Evolutionary conservation across 306 rosid species (phyloP).

Genomic region (Argentina anserina): DNA sequence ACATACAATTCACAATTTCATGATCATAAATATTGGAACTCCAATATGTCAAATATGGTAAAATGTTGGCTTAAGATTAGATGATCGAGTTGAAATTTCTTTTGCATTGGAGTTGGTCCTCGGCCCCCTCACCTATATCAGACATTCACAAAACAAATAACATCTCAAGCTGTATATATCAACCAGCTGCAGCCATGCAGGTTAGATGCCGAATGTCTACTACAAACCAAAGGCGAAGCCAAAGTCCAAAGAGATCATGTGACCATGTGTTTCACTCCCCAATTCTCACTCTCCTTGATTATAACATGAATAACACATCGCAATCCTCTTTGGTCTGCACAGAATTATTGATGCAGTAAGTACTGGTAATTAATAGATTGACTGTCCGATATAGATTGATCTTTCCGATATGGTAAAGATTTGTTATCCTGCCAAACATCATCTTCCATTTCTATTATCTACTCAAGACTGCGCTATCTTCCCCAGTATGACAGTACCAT

Average conservation of each 20-base stretch:
- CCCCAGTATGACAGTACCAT: background rate
- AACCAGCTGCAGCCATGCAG: too few relatives aligned
- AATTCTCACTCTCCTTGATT: background rate
- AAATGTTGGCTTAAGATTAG: too few relatives aligned
- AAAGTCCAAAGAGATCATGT: background rate
- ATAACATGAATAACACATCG: background rate
- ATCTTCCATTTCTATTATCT: background rate
- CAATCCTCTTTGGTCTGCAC: background rate
- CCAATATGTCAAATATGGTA: too few relatives aligned
- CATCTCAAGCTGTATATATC: background rate
- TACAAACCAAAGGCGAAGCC: constrained; percentile 1
- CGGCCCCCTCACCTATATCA: background rate
- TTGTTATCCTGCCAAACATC: too few relatives aligned
- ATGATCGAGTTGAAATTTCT: too few relatives aligned
- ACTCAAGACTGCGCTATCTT: background rate
- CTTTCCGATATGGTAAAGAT: too few relatives aligned
- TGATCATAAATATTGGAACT: too few relatives aligned
- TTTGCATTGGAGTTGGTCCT: background rate
- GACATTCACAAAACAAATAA: background rate
- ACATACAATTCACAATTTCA: too few relatives aligned
- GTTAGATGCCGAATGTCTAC: background rate
- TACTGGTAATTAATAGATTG: background rate
- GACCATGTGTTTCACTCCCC: background rate
- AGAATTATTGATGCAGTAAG: background rate
- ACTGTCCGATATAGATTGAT: background rate